These are phyloP conservation scores for Pseudopithomyces chartarum DNA, from an alignment of 2,329 filamentous ascomycete species.

Conservation along the genomic window DNA sequence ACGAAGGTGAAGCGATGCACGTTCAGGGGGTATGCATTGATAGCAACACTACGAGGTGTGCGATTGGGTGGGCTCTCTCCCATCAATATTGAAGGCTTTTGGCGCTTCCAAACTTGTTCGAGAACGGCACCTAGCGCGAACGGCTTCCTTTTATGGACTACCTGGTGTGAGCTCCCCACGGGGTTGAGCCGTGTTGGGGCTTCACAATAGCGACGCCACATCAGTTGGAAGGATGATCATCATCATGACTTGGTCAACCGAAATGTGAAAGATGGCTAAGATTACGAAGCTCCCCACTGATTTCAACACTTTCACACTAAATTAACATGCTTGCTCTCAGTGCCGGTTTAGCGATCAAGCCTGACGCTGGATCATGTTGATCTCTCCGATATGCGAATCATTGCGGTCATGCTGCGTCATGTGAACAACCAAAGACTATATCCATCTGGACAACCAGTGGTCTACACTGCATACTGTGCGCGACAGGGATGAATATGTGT, in stretches of 20 bases:
- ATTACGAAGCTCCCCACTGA: too few species aligned
- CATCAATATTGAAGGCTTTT: constrained; percentile 5
- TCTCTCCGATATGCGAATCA: background rate
- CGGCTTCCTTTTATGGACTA: background rate
- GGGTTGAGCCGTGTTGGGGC: background rate
- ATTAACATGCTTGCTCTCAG: too few species aligned
- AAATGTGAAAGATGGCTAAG: too few species aligned
- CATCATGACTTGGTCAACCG: background rate
- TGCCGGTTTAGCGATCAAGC: too few species aligned
- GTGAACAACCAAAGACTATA: background rate
- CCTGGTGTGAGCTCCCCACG: background rate
- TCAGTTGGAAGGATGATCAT: too few species aligned
- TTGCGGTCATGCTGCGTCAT: background rate
- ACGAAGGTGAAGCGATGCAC: background rate
- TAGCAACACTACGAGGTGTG: background rate
- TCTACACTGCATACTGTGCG: background rate
- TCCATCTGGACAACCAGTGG: background rate
- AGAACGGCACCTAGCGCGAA: background rate
- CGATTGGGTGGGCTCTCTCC: background rate
- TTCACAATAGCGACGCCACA: too few species aligned
- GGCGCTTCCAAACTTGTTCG: background rate
- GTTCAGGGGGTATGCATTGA: background rate
- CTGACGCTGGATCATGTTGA: background rate
- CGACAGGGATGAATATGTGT: background rate
- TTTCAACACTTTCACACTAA: too few species aligned